Evolutionary conservation across 345 rosid species (phyloP).

Genomic region (Theobroma cacao): DNA sequence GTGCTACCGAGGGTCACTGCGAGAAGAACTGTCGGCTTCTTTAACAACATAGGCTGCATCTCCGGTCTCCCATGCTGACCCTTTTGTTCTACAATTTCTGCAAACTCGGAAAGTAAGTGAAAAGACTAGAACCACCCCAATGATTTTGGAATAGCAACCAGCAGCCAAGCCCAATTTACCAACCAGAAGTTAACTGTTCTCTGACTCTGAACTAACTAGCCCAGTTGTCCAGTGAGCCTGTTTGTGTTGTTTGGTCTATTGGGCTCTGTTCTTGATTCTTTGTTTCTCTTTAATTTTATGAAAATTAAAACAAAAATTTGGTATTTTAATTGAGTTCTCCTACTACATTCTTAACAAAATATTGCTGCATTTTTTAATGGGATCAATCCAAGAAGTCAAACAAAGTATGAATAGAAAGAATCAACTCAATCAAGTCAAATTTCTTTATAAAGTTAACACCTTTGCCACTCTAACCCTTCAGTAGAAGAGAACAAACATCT

Average conservation of each 20-base stretch:
- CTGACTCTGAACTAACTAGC: too few relatives aligned
- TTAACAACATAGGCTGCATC: constrained; percentile 6
- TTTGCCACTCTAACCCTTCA: neutral
- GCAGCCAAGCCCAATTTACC: neutral
- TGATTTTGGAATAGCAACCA: too few relatives aligned
- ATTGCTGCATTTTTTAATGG: neutral
- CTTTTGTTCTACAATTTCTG: neutral
- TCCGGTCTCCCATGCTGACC: neutral
- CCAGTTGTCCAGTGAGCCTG: neutral
- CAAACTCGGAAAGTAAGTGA: too few relatives aligned
- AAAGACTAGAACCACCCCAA: too few relatives aligned
- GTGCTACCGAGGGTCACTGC: constrained; percentile 28
- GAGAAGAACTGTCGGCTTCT: constrained; percentile 15
- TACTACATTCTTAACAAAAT: neutral
- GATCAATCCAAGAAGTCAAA: neutral
- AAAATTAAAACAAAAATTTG: too few relatives aligned
- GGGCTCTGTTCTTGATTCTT: neutral
- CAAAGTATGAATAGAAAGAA: neutral
- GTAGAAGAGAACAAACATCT: neutral
- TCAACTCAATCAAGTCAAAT: neutral
- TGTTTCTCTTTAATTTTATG: too few relatives aligned
- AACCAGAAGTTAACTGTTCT: neutral
- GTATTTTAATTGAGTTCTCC: neutral
- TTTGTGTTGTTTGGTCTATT: neutral
- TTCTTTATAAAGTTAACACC: too few relatives aligned